Base-by-base conservation (phyloP, 140 eudicot species). In the Cichorium intybus region DNA sequence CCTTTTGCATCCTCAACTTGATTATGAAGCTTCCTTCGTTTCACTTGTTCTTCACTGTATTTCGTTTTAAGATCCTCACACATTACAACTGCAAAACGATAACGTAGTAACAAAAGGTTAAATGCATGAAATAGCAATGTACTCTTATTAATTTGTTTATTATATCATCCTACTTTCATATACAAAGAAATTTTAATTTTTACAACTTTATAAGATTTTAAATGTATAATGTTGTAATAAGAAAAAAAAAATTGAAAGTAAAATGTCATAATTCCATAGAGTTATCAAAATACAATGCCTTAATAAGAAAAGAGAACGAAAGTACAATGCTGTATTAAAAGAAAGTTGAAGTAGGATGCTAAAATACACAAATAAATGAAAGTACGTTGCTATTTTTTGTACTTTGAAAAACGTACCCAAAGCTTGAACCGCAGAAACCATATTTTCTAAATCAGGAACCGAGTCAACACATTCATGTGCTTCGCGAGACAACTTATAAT, bases 1-100 rank as follows among this genome's bases (percentile, higher is more conserved):
- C 97, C 99, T 80, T 93, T 93, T 41, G 97, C 87, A 54, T 93
- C 97, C 70, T 93, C 90, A 61, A 93, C 78, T 85, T 88, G 85
- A 64, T 93, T 93, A 62, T 67, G 82, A 68, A 88, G 93, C 85
- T 93, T 93, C 64, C 95, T 82, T 71, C 97, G 69, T 80, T 81
- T 93, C 21, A 76, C 77, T 70, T 93, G 99, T 71, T 93, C 99
- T 67, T 93, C 97, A 68, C 76, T 80, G 80, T 93, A 93, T 86
- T 88, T 93, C 66, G 77, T 16, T 71, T 93, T 93, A 34, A 93
- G 82, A 79, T 93, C 99, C 84, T 93, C 97, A 70, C 95, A 88
- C 80, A 88, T 93, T 5, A 82, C 80, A 79, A 93, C 99, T 93
- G 81, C 75, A 88, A 55, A 70, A 31, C 8, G 22, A 68, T 24